Percentiles rank a stretch among this genome's conserved stretches.
Conservation (phyloP, 768 basidiomycete genomes). For the Steccherinum ochraceum region DNA sequence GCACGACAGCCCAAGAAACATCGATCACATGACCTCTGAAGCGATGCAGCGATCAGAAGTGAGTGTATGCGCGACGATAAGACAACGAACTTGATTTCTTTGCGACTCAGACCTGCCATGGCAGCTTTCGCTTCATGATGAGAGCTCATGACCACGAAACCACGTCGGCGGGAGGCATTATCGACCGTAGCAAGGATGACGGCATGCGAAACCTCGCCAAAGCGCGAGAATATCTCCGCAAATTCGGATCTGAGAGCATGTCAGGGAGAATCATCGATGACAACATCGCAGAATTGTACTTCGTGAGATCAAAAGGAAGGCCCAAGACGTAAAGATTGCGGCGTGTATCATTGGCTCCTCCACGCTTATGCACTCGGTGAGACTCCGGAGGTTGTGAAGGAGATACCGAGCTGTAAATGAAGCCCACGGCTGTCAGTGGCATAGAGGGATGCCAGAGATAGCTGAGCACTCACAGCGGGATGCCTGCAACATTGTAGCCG, state of each 20-base stretch:
- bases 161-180: constrained; percentile 75
- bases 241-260: constrained; percentile 42
- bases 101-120: constrained; percentile 61
- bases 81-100: constrained; percentile 54
- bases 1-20: constrained; percentile 84
- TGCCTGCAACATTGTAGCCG: constrained; percentile 50
- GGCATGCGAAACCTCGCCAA: constrained; percentile 65
- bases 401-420: constrained; percentile 19
- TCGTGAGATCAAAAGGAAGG: constrained; percentile 73
- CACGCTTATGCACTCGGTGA: constrained; percentile 16
- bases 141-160: constrained; percentile 75
- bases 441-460: too few species aligned
- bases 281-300: constrained; percentile 37
- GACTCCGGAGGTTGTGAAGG: constrained; percentile 9
- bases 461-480: constrained; percentile 43
- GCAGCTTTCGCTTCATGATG: constrained; percentile 67
- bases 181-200: constrained; percentile 83
- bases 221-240: constrained; percentile 50
- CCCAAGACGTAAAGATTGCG: constrained; percentile 84
- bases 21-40: constrained; percentile 68
- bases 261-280: neutral
- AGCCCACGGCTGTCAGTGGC: too few species aligned
- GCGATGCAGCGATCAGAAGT: constrained; percentile 7
- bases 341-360: constrained; percentile 40
- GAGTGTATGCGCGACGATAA: neutral